Conservation (phyloP, 345 rosid species). For the Salix koriyanagi region DNA sequence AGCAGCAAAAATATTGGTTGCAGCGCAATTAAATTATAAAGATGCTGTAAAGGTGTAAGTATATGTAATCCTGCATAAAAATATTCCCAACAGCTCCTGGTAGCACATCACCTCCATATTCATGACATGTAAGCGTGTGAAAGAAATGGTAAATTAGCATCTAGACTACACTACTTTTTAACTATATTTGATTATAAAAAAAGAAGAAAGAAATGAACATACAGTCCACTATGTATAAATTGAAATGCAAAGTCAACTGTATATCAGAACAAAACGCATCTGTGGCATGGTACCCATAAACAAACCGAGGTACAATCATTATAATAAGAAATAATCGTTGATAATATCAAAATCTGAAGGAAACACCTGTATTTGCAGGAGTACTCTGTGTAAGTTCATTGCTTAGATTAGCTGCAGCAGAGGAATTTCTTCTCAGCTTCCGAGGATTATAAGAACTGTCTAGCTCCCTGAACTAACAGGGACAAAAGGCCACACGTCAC, state of each 20-base stretch:
- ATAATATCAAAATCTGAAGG: not conserved
- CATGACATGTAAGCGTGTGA: not conserved
- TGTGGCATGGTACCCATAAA: not conserved
- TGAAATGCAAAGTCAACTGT: not conserved
- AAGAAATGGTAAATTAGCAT: not conserved
- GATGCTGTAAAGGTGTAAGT: not conserved
- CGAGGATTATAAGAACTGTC: constrained; percentile 47
- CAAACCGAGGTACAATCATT: not conserved
- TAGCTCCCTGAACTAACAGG: constrained; percentile 29
- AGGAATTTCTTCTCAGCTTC: constrained; percentile 66
- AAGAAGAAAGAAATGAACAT: not conserved
- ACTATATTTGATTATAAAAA: no score
- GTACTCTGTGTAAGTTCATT: constrained; percentile 37
- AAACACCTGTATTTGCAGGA: constrained; percentile 48
- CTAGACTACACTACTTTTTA: not conserved
- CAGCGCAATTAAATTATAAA: not conserved
- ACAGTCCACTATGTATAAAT: not conserved
- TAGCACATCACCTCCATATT: not conserved
- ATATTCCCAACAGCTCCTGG: not conserved
- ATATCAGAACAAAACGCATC: not conserved
- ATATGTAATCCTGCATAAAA: not conserved
- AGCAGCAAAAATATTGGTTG: not conserved
- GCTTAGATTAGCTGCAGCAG: constrained; percentile 61
- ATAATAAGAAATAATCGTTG: not conserved
- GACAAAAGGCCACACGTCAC: not conserved